Evolutionary conservation across 129 eudicot genomes (phyloP), one percentile per base, ranked within the genome.

Genomic region (Centaurea solstitialis): DNA sequence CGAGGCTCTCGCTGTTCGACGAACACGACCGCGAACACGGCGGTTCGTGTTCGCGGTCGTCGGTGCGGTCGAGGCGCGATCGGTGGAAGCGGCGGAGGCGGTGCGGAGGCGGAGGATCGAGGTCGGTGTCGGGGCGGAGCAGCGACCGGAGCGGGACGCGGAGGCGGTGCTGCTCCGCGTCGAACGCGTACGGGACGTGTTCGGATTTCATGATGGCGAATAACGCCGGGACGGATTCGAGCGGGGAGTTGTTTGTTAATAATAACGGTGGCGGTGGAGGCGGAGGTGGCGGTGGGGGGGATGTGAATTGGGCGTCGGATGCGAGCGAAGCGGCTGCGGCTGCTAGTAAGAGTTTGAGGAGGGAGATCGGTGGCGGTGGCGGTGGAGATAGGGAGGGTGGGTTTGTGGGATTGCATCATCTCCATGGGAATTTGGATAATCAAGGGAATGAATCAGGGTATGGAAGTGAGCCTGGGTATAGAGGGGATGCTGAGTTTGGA

Each of bases 401-500:
- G 50, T 89, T 84, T 70, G 74, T 12, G 75, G 95, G 92, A 57
- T 61, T 73, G 15, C 79, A 72, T 80, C 78, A 73, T 73, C 85
- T 75, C 64, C 71, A 76, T 77, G 90, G 93, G 20, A 82, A 81
- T 82, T 83, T 85, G 57, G 97, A 91, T 65, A 74, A 41, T 40
- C 88, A 77, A 76, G 97, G 96, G 83, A 94, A 85, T 73, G 98
- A 94, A 59, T 92, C 97, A 11, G 98, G 97, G 74, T 94, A 94
- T 71, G 97, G 97, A 70, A 94, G 98, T 81, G 97, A 92, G 74
- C 97, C 97, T 10, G 97, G 98, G 26, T 94, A 94, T 80, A 72
- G 98, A 65, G 98, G 98, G 9, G 97, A 94, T 87, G 98, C 91
- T 2, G 97, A 92, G 74, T 93, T 89, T 9, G 98, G 94, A 45